A percentile compares a stretch with the other conserved stretches of the same genome.
Conservation (phyloP, 2,329 filamentous ascomycete species). For the Fusarium mexicanum region DNA sequence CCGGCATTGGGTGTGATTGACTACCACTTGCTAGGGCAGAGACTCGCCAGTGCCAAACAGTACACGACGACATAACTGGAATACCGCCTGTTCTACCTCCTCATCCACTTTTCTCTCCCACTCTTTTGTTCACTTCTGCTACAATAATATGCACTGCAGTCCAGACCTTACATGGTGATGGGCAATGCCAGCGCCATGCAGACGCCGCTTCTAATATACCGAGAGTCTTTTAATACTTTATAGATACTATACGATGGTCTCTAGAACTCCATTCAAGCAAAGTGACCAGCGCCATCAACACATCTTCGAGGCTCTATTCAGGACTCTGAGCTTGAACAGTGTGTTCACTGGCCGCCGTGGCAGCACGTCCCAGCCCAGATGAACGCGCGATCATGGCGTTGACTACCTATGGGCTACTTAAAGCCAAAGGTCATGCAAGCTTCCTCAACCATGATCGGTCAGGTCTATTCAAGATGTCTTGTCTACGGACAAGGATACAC, state of each 20-base stretch:
- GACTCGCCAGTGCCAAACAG: background rate
- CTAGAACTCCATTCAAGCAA: accelerated
- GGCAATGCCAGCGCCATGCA: background rate
- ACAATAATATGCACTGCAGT: background rate
- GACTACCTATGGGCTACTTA: too few species aligned
- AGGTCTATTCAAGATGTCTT: background rate
- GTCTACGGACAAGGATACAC: accelerated
- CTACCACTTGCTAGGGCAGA: background rate
- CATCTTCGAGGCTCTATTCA: accelerated
- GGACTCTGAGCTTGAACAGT: too few species aligned
- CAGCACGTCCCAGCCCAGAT: background rate
- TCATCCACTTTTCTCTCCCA: background rate
- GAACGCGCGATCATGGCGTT: background rate
- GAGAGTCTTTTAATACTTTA: background rate
- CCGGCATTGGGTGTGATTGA: background rate
- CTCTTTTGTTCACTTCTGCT: too few species aligned
- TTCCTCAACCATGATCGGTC: accelerated
- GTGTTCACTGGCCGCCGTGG: accelerated
- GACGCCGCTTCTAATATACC: background rate
- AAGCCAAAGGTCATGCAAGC: background rate
- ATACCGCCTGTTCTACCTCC: background rate
- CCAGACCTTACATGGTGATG: too few species aligned
- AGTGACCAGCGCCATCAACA: accelerated
- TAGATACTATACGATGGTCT: accelerated
- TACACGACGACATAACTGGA: too few species aligned